Conservation (phyloP, 2,329 filamentous ascomycete genomes). For the Colletotrichum sp. region DNA sequence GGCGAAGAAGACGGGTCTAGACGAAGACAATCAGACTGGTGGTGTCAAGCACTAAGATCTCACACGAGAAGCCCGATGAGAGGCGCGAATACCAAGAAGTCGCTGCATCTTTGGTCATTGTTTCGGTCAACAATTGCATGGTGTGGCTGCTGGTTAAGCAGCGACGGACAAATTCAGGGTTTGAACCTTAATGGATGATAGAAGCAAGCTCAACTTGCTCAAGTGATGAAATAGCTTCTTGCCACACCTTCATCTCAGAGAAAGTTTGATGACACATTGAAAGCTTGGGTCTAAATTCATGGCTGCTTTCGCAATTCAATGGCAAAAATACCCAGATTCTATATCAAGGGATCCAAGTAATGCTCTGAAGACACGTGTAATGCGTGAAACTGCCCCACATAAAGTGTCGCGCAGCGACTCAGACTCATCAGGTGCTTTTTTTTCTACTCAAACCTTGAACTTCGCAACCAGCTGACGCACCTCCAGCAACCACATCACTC, state of each 20-base stretch:
- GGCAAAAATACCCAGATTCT: neutral
- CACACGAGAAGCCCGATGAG: neutral
- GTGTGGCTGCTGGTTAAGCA: neutral
- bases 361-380: neutral
- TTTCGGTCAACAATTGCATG: neutral
- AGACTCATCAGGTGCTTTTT: neutral
- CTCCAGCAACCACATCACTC: neutral
- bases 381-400: neutral
- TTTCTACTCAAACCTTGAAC: neutral
- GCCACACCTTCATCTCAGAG: neutral
- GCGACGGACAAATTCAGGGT: neutral
- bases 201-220: neutral
- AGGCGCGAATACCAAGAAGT: rapidly evolving
- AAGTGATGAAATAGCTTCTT: neutral
- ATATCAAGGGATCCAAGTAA: neutral
- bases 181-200: neutral
- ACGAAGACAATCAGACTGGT: rapidly evolving
- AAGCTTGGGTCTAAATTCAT: rapidly evolving
- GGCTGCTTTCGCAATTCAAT: neutral
- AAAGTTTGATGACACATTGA: neutral
- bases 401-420: neutral
- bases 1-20: rapidly evolving
- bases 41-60: rapidly evolving
- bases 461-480: neutral
- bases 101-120: rapidly evolving